Evolutionary conservation across 108 stramenopile genomes (phyloP).

Genomic region (Asterionellopsis glacialis): DNA sequence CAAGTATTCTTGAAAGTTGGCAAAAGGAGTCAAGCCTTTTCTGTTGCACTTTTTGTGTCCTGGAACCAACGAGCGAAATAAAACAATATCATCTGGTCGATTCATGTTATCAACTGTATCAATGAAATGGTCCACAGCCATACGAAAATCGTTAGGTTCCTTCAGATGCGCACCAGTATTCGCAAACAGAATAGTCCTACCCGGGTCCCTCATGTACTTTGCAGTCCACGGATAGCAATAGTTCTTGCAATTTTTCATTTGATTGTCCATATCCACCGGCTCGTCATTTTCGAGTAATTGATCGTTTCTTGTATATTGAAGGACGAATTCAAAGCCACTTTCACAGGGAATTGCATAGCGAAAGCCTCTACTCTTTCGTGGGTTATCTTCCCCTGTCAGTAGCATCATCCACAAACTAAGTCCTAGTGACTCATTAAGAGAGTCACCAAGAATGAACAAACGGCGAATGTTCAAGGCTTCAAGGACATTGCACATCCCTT

Average conservation of each 20-base stretch:
- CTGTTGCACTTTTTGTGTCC: slow-evolving; percentile 35
- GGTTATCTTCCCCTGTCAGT: not conserved
- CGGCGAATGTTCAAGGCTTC: not conserved
- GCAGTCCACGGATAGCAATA: slow-evolving; percentile 5
- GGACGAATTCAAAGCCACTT: not conserved
- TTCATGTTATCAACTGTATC: not conserved
- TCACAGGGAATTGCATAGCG: not conserved
- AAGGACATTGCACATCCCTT: not conserved
- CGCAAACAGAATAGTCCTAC: not conserved
- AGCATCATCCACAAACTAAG: slow-evolving; percentile 7
- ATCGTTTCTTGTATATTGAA: slow-evolving; percentile 4
- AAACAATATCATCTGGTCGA: slow-evolving; percentile 22
- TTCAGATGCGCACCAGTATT: slow-evolving; percentile 5
- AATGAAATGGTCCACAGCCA: not conserved
- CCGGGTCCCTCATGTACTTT: not conserved
- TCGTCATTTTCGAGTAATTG: slow-evolving; percentile 1
- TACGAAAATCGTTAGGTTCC: not conserved
- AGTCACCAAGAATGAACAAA: slow-evolving; percentile 2
- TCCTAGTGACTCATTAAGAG: not conserved
- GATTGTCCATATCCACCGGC: not conserved
- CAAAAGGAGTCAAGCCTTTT: slow-evolving; percentile 5
- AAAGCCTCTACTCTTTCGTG: not conserved
- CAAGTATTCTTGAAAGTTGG: not conserved
- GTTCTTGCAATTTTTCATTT: slow-evolving; percentile 4
- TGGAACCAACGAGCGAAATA: slow-evolving; percentile 37